Conservation (phyloP, 805 yeast genomes). For the Pichia deserticola region DNA sequence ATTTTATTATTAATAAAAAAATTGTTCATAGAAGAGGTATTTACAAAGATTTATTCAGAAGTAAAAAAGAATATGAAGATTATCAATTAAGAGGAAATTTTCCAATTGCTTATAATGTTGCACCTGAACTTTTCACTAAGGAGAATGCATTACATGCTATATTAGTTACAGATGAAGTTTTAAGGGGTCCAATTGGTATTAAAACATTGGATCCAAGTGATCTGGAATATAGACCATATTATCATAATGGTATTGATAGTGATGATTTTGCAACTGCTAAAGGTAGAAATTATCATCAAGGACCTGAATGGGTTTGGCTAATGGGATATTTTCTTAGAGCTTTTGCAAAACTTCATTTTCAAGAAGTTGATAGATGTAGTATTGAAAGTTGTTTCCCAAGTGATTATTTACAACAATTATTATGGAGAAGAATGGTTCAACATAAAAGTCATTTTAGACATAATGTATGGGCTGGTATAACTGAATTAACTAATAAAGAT, state of each 20-base stretch:
- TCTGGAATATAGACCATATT: slow-evolving; percentile 85
- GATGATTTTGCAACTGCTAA: slow-evolving; percentile 87
- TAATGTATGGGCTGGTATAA: slow-evolving; percentile 90
- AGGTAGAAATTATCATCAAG: slow-evolving; percentile 96
- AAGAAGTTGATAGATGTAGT: slow-evolving; percentile 4
- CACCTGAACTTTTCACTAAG: slow-evolving; percentile 80
- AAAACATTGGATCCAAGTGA: slow-evolving; percentile 89
- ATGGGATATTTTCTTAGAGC: slow-evolving; percentile 86
- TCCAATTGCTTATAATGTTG: slow-evolving; percentile 87
- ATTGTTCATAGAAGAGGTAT: slow-evolving; percentile 87
- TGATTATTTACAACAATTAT: slow-evolving; percentile 45
- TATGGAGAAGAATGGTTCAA: slow-evolving; percentile 53
- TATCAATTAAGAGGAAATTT: slow-evolving; percentile 91
- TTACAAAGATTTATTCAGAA: slow-evolving; percentile 75
- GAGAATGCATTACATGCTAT: slow-evolving; percentile 59
- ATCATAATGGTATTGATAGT: slow-evolving; percentile 70
- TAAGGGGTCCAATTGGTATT: slow-evolving; percentile 91
- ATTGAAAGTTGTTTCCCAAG: slow-evolving; percentile 31
- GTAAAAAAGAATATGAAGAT: slow-evolving; percentile 88
- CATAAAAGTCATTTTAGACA: slow-evolving; percentile 63
- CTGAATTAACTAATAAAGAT: slow-evolving; percentile 85
- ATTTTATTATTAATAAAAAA: slow-evolving; percentile 52
- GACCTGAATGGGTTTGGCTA: slow-evolving; percentile 98
- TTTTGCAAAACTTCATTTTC: slow-evolving; percentile 44
- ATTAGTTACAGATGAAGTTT: slow-evolving; percentile 56